A percentile compares a stretch with the other conserved stretches of the same genome.
Conservation (phyloP, 1,139 yeast species). For the Hyphopichia pseudoburtonii region DNA sequence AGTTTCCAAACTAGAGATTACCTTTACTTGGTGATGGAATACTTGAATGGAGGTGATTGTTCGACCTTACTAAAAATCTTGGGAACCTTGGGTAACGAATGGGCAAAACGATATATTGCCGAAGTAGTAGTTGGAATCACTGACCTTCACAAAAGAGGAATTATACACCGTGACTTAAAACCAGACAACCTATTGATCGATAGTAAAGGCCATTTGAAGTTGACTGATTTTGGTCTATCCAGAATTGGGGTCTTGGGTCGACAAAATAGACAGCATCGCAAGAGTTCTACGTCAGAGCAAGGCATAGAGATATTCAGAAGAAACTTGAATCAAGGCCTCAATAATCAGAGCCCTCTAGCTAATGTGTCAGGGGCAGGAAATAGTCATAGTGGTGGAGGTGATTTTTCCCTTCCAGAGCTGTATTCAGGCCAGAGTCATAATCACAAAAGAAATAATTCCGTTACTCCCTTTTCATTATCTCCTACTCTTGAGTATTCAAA, state of each 20-base stretch:
- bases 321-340: conserved; percentile 20
- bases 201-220: conserved; percentile 79
- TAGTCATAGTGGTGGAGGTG: conserved; percentile 13
- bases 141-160: conserved; percentile 83
- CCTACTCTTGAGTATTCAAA: conserved; percentile 42
- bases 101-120: conserved; percentile 86
- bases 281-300: conserved; percentile 47
- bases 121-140: conserved; percentile 90
- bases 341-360: conserved; percentile 18
- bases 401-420: conserved; percentile 31
- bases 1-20: conserved; percentile 89
- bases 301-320: conserved; percentile 44
- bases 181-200: conserved; percentile 94
- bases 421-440: conserved; percentile 6
- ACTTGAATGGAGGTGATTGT: conserved; percentile 93
- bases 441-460: conserved; percentile 38
- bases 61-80: conserved; percentile 80
- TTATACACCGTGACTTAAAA: conserved; percentile 91
- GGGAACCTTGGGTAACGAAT: conserved; percentile 78
- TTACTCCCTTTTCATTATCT: conserved; percentile 50
- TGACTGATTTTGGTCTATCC: conserved; percentile 94
- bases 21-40: conserved; percentile 93
- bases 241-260: conserved; percentile 87
- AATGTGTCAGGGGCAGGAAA: conserved; percentile 14
- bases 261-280: conserved; percentile 50